Percentiles rank a stretch among this genome's conserved stretches.
These are phyloP conservation scores for Aspergillus haitiensis DNA, from an alignment of 495 filamentous ascomycete genomes.

Conservation along the genomic window DNA sequence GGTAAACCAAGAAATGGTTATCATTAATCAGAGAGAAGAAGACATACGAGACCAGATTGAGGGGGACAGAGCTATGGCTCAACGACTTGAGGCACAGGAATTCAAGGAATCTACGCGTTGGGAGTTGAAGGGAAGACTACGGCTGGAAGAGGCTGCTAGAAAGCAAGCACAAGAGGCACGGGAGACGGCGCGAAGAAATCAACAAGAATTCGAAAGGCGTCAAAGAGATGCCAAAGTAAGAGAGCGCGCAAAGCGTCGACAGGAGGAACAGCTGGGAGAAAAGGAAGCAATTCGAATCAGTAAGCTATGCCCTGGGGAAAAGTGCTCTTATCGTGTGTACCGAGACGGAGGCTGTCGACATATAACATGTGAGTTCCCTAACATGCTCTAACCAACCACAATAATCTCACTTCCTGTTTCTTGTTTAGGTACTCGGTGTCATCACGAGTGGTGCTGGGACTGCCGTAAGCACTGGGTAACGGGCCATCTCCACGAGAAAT, in stretches of 20 bases:
- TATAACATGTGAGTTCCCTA: constrained; percentile 9
- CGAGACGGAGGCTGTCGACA: constrained; percentile 9
- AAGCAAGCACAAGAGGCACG: background rate
- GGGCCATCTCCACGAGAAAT: background rate
- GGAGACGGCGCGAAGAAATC: background rate
- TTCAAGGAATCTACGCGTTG: background rate
- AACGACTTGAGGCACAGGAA: background rate
- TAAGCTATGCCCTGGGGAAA: constrained; percentile 4
- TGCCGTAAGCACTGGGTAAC: constrained; percentile 1
- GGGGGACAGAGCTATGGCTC: constrained; percentile 3
- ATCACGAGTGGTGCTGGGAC: constrained; percentile 7
- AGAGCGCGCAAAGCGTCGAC: background rate
- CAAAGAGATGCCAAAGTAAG: background rate
- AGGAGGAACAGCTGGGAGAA: constrained; percentile 11
- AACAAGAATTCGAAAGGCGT: background rate
- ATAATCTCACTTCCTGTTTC: background rate
- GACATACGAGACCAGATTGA: constrained; percentile 4
- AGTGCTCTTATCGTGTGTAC: constrained; percentile 8
- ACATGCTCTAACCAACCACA: background rate
- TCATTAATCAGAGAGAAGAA: background rate
- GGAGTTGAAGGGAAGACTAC: background rate
- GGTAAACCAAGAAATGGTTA: background rate
- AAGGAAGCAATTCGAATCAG: constrained; percentile 1
- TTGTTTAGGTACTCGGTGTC: constrained; percentile 1
- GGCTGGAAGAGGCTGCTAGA: background rate